A percentile compares a stretch with the other conserved stretches of the same genome.
Conservation (phyloP, 495 filamentous ascomycete genomes). For the Chlorociboria aeruginascens region DNA sequence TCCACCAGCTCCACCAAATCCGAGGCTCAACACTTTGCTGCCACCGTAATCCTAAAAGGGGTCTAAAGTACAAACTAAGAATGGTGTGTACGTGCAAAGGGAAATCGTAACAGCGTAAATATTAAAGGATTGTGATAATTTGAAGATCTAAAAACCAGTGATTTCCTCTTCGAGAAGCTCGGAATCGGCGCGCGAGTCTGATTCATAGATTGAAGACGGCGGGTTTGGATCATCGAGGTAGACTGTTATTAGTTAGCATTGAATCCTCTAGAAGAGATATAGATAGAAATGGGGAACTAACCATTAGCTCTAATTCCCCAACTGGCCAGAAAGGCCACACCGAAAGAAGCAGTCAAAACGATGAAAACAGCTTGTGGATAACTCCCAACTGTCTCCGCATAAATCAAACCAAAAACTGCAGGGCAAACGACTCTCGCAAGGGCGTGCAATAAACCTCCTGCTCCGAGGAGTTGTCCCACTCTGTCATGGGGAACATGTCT, state of each 20-base stretch:
- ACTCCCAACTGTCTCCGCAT: conserved; percentile 63
- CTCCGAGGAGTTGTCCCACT: conserved; percentile 77
- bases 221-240: conserved; percentile 9
- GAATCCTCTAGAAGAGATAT: background rate
- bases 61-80: too few species aligned
- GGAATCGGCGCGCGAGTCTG: background rate
- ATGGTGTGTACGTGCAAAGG: too few species aligned
- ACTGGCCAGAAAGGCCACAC: conserved; percentile 47
- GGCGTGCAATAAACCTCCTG: conserved; percentile 74
- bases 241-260: conserved; percentile 4
- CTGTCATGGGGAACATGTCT: conserved; percentile 79
- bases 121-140: too few species aligned
- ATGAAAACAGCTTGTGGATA: conserved; percentile 78
- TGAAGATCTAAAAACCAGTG: background rate
- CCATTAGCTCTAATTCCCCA: conserved; percentile 62
- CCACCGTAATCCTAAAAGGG: too few species aligned
- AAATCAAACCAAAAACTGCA: conserved; percentile 72
- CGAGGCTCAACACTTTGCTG: too few species aligned
- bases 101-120: too few species aligned
- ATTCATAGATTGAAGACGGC: background rate
- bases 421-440: conserved; percentile 69
- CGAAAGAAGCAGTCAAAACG: conserved; percentile 54
- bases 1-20: too few species aligned
- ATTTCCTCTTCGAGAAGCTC: conserved; percentile 21
- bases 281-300: conserved; percentile 30